Percentiles rank a stretch among this genome's conserved stretches.
Conservation (phyloP, 352 stramenopile species). For the Bremia lactucae region DNA sequence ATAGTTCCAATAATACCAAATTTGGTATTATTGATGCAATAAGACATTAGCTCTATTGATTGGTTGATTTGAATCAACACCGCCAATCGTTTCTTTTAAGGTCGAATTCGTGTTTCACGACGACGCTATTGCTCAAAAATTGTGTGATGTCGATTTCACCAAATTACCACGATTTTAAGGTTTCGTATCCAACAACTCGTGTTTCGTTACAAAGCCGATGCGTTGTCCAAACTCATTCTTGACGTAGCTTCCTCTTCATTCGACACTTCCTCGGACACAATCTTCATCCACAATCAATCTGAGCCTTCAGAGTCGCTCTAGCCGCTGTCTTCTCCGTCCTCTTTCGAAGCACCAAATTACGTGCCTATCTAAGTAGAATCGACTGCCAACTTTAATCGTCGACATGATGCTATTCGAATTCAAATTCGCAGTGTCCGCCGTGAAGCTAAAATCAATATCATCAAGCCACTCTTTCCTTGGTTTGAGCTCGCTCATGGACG, state of each 20-base stretch:
- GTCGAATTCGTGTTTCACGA: too few relatives aligned
- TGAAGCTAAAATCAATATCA: conserved; percentile 93
- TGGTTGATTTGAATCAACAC: too few relatives aligned
- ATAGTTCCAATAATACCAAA: too few relatives aligned
- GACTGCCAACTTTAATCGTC: conserved; percentile 89
- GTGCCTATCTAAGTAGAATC: conserved; percentile 90
- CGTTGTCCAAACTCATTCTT: conserved; percentile 73
- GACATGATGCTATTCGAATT: conserved; percentile 99
- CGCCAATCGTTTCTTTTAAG: too few relatives aligned
- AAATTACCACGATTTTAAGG: too few relatives aligned
- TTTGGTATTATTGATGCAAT: too few relatives aligned
- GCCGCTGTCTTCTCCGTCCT: conserved; percentile 48
- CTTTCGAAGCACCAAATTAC: conserved; percentile 40
- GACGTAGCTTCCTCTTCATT: conserved; percentile 60
- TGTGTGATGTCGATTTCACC: too few relatives aligned
- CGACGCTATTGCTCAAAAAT: too few relatives aligned
- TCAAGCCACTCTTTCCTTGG: conserved; percentile 94
- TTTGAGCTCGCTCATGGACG: conserved; percentile 93
- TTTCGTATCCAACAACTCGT: too few relatives aligned
- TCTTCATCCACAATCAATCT: conserved; percentile 70
- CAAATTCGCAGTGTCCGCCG: conserved; percentile 93
- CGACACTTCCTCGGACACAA: conserved; percentile 42
- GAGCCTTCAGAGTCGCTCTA: conserved; percentile 61
- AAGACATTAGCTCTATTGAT: too few relatives aligned
- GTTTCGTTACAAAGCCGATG: too few relatives aligned